Evolutionary conservation across 2,329 filamentous ascomycete species (phyloP), one percentile per base, ranked within the genome.

Genomic region (Pseudopyrenochaeta lycopersici): DNA sequence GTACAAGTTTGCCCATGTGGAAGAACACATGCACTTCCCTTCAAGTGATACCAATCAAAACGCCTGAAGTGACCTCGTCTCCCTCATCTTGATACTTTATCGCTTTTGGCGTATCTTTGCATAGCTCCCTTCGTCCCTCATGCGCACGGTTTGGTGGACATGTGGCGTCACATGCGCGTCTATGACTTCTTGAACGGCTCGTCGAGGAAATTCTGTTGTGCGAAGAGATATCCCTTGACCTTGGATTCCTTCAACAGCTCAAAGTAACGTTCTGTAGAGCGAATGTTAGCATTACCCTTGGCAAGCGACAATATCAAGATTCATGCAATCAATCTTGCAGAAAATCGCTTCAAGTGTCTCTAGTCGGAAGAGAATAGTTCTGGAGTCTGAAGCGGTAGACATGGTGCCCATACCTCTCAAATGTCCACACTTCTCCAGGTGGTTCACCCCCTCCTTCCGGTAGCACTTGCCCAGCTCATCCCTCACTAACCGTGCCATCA

Each of bases 401-500:
- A 27, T 5, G 3, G 15, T 17, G 14, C 3, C 80, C 89, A 83
- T 76, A 95, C 91, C 90, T 89, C 91, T 84, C 78, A 94, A 77
- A 69, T 85, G 81, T 63, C 90, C 90, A 77, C 91, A 95, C 80
- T 94, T 95, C 84, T 94, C 91, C 76, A 95, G 78, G 76, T 95
- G 91, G 77, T 95, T 95, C 63, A 93, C 90, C 51, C 91, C 91
- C 79, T 95, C 90, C 65, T 86, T 84, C 77, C 87, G 86, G 79
- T 95, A 95, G 82, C 91, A 95, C 81, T 92, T 94, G 77, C 88
- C 84, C 80, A 95, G 81, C 82, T 95, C 91, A 76, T 94, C 89
- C 61, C 90, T 82, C 49, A 95, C 90, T 60, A 95, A 80, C 57
- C 91, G 84, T 52, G 89, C 90, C 91, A 93, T 95, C 91, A 95